Evolutionary conservation across 225 moss, liverwort and hornwort species (phyloP), one percentile per base, ranked within the genome.

Genomic region (Takakia lepidozioides): DNA sequence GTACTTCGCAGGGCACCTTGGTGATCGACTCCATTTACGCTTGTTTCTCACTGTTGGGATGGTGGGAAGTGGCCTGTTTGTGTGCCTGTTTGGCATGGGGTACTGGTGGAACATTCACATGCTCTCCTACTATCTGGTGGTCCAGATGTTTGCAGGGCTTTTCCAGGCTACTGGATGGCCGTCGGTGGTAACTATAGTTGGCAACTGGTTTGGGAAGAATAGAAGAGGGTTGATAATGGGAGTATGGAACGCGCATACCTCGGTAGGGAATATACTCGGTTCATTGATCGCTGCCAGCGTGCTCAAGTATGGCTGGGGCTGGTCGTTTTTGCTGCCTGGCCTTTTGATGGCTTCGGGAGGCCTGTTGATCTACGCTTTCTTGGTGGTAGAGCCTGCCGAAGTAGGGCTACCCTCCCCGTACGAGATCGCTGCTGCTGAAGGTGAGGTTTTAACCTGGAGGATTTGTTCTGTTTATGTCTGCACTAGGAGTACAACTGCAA

Each of bases 111-210:
- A 86, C 10, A 62, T 93, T 5, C 93, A 93, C 25, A 64, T 61
- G 15, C 21, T 93, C 20, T 53, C 62, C 9, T 93, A 71, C 38
- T 93, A 65, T 44, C 17, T 93, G 40, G 19, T 61, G 0, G 83
- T 88, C 50, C 93, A 93, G 52, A 72, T 88, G 70, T 54, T 66
- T 1, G 76, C 86, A 4, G 93, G 93, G 18, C 19, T 88, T 19
- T 71, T 86, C 34, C 93, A 93, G 66, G 76, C 93, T 1, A 76
- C 76, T 0, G 93, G 93, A 11, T 93, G 93, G 93, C 93, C 93
- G 2, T 72, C 83, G 0, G 93, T 93, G 2, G 93, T 93, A 5
- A 71, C 93, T 10, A 64, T 88, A 1, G 67, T 93, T 18, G 81
- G 88, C 3, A 74, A 86, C 57, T 93, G 93, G 93, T 88, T 86